Evolutionary conservation across 495 filamentous ascomycete species (phyloP), one percentile per base, ranked within the genome.

Genomic region (Penicillium ucsense): DNA sequence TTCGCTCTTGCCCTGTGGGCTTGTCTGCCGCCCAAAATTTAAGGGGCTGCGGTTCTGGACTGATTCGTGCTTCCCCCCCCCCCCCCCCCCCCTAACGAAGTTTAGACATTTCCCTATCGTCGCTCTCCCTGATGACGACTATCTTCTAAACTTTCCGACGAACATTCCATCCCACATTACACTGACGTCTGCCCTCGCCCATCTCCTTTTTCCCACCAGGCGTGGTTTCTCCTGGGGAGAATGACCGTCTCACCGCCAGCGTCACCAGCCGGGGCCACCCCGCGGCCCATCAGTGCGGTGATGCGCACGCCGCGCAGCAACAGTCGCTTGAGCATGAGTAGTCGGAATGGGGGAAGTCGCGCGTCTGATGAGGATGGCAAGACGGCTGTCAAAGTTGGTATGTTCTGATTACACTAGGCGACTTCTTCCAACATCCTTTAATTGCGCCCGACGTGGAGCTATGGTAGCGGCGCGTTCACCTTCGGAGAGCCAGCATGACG

Each of bases 381-480:
- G 67, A 96, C 92, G 31, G 86, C 92, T n/a, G 92, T 98, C 63
- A 95, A 89, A 94, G 92, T 98, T 66, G 92, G 92, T 98, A 78
- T 61, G 92, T 43, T 33, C 11, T 48, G 56, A 52, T 50, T 38
- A 20, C 20, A 20, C 20, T 1, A 20, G 20, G 20, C 38, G 33
- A 49, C 49, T 41, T 11, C 36, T 37, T 7, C 49, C 43, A 31
- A 44, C 3, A 33, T 33, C 48, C 51, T 20, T 20, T 20, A 20
- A 20, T 20, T 20, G 1, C 20, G 20, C 20, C 20, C 20, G 20
- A 20, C 20, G 20, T 20, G 20, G 20, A 20, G 20, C 20, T 20
- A 20, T 20, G 20, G 20, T 20, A 20, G 20, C 20, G 20, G 20
- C 20, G 20, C 20, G 20, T 20, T 20, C 20, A 20, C 20, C 20